Evolutionary conservation across 2,329 filamentous ascomycete species (phyloP).

Genomic region (Pseudogymnoascus sp.): DNA sequence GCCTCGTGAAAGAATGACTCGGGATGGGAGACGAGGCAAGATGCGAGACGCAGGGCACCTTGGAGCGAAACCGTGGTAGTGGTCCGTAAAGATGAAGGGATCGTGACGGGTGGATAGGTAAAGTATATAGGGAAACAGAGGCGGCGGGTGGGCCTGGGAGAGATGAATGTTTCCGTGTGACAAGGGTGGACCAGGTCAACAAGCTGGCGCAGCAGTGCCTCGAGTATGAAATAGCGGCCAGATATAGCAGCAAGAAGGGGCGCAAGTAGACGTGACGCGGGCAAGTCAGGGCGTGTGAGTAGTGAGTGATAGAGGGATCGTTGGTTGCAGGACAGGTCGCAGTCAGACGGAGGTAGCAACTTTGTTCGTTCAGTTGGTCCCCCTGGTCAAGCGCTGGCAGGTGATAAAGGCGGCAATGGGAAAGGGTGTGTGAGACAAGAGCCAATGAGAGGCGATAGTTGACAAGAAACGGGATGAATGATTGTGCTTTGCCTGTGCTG

Average conservation of each 20-base stretch:
- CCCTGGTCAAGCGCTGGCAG: conserved; percentile 2
- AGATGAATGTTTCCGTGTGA: not conserved
- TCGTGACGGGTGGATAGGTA: not conserved
- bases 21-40: not conserved
- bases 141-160: not conserved
- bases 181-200: not conserved
- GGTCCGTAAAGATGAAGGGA: not conserved
- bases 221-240: not conserved
- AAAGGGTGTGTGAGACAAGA: not conserved
- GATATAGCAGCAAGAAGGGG: not conserved
- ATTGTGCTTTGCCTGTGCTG: not conserved
- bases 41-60: conserved; percentile 4
- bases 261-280: not conserved
- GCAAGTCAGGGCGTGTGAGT: not conserved
- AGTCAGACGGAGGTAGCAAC: not conserved
- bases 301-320: not conserved
- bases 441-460: not conserved
- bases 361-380: conserved; percentile 3
- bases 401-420: conserved; percentile 1
- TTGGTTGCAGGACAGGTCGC: not conserved
- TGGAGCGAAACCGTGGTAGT: not conserved
- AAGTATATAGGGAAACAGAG: conserved; percentile 4
- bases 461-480: not conserved
- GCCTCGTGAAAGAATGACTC: not conserved
- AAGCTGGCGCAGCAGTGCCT: not conserved